phyloP scores from a whole-genome alignment of 2,329 filamentous ascomycete species.

The Clonostachys rhizophaga region DNA sequence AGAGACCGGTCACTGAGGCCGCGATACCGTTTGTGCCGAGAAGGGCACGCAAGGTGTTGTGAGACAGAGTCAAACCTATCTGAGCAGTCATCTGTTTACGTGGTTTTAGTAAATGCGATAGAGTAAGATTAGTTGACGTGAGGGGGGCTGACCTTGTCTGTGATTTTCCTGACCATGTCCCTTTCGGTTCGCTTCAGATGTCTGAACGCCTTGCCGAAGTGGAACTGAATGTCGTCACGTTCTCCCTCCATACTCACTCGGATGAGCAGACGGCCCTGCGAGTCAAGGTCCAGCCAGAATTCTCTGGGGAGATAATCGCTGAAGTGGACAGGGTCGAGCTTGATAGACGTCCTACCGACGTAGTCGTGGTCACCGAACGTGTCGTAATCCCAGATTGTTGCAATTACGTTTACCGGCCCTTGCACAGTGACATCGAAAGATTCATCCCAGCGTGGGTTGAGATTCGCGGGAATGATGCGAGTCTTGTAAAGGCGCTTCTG shows the following conservation, averaged over 20 bases:
- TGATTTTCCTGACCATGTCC: slow-evolving; percentile 97
- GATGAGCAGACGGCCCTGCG: slow-evolving; percentile 83
- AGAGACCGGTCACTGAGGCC: slow-evolving; percentile 67
- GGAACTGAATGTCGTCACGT: slow-evolving; percentile 96
- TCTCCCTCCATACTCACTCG: slow-evolving; percentile 98
- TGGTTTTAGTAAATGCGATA: slow-evolving; percentile 9
- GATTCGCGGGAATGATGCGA: slow-evolving; percentile 79
- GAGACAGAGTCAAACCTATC: slow-evolving; percentile 84
- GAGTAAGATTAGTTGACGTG: not conserved
- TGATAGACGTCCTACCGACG: slow-evolving; percentile 92
- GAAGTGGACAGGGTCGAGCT: slow-evolving; percentile 97
- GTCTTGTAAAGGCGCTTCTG: slow-evolving; percentile 96
- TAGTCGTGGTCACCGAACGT: slow-evolving; percentile 97
- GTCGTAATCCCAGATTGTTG: slow-evolving; percentile 98
- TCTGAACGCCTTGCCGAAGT: slow-evolving; percentile 95
- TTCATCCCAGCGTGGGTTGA: slow-evolving; percentile 97
- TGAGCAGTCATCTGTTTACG: slow-evolving; percentile 72
- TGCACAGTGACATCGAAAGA: slow-evolving; percentile 93
- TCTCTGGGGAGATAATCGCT: slow-evolving; percentile 92
- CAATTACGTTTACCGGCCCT: slow-evolving; percentile 88
- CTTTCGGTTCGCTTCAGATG: slow-evolving; percentile 92
- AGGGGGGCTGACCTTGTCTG: slow-evolving; percentile 71
- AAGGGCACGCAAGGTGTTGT: slow-evolving; percentile 71
- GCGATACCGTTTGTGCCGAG: slow-evolving; percentile 66
- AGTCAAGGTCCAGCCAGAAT: slow-evolving; percentile 97